A percentile compares a stretch with the other conserved stretches of the same genome.
Conservation (phyloP, 345 rosid genomes). For the Arabidopsis suecica region DNA sequence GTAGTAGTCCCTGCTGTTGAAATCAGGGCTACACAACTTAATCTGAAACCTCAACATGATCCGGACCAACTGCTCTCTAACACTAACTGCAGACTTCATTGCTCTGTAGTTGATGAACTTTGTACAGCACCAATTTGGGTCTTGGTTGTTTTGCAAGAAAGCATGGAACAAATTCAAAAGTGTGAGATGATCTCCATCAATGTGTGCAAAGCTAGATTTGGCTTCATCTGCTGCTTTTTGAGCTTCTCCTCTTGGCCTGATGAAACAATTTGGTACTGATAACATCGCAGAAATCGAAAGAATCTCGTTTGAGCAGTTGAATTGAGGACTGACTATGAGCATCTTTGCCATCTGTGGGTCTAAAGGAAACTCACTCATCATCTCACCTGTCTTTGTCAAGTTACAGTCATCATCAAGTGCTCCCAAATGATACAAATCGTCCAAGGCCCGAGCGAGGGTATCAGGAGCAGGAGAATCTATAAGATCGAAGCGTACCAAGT, state of each 20-base stretch:
- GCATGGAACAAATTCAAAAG: not conserved
- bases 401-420: slow-evolving; percentile 85
- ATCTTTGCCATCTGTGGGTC: slow-evolving; percentile 90
- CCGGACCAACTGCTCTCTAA: not conserved
- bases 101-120: slow-evolving; percentile 16
- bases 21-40: slow-evolving; percentile 3
- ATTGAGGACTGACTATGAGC: slow-evolving; percentile 78
- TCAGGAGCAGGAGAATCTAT: slow-evolving; percentile 57
- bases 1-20: not conserved
- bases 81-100: slow-evolving; percentile 8
- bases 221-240: slow-evolving; percentile 6
- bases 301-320: slow-evolving; percentile 90
- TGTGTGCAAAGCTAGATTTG: slow-evolving; percentile 1
- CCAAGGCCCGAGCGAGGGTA: slow-evolving; percentile 64
- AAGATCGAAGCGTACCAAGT: slow-evolving; percentile 78
- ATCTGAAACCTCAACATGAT: slow-evolving; percentile 10
- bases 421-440: slow-evolving; percentile 76
- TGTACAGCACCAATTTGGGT: not conserved
- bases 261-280: slow-evolving; percentile 95
- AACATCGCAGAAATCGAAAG: slow-evolving; percentile 81
- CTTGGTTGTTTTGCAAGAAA: slow-evolving; percentile 12
- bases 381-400: slow-evolving; percentile 78
- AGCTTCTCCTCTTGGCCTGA: slow-evolving; percentile 83
- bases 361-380: slow-evolving; percentile 77
- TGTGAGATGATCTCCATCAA: not conserved